phyloP scores from a whole-genome alignment of 169 alveolate species.

The Cyclospora cayetanensis region DNA sequence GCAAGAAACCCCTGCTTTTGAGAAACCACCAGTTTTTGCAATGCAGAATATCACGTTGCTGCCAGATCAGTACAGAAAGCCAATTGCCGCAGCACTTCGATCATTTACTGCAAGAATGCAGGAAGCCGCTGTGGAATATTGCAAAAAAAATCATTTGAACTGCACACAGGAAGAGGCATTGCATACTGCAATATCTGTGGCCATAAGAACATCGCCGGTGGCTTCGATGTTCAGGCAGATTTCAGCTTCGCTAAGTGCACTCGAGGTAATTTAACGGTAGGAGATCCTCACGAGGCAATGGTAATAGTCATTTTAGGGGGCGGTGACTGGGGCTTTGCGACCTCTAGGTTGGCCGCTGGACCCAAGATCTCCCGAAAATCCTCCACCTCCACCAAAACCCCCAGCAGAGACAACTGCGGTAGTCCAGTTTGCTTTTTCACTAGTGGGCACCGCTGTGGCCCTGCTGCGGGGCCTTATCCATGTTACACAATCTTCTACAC shows the following conservation, averaged over 20 bases:
- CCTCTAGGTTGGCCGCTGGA: slow-evolving; percentile 61
- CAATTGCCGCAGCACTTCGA: slow-evolving; percentile 2
- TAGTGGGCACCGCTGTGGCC: slow-evolving; percentile 59
- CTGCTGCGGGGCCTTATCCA: slow-evolving; percentile 41
- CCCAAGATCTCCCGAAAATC: slow-evolving; percentile 29
- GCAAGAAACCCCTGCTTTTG: not conserved
- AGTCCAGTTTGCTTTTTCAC: slow-evolving; percentile 51
- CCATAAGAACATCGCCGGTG: slow-evolving; percentile 53
- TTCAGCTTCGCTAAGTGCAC: slow-evolving; percentile 55
- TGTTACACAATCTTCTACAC: not conserved
- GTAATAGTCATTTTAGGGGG: slow-evolving; percentile 15
- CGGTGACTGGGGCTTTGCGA: slow-evolving; percentile 31
- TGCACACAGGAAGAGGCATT: slow-evolving; percentile 45
- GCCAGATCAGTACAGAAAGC: slow-evolving; percentile 46
- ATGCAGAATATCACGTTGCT: slow-evolving; percentile 36
- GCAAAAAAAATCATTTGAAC: slow-evolving; percentile 43
- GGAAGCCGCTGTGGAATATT: slow-evolving; percentile 50
- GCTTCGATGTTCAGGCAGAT: slow-evolving; percentile 61
- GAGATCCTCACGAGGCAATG: not conserved
- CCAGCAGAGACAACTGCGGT: slow-evolving; percentile 18
- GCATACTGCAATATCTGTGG: slow-evolving; percentile 57
- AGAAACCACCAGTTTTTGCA: slow-evolving; percentile 32
- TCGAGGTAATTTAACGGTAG: not conserved
- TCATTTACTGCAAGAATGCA: slow-evolving; percentile 7
- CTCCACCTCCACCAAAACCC: slow-evolving; percentile 23